phyloP scores from a whole-genome alignment of 805 yeast species.

The Lachancea nothofagi region DNA sequence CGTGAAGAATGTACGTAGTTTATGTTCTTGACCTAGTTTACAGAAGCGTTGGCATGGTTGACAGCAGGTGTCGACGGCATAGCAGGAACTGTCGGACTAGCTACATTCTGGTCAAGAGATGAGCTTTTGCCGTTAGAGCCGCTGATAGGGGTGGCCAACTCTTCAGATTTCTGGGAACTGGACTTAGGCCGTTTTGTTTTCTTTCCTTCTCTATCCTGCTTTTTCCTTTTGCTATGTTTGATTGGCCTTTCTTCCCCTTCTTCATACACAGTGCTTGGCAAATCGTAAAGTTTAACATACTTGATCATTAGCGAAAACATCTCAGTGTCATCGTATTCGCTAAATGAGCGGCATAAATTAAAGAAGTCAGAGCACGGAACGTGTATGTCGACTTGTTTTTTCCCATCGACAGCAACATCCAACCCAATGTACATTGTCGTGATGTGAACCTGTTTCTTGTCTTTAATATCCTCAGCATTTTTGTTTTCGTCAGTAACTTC shows the following conservation, averaged over 20 bases:
- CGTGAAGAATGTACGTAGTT: not conserved
- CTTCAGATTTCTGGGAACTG: slow-evolving; percentile 2
- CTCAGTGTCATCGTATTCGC: slow-evolving; percentile 52
- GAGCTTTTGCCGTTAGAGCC: not conserved
- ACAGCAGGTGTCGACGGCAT: not conserved
- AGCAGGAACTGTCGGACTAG: not conserved
- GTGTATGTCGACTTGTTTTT: slow-evolving; percentile 71
- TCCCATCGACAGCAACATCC: slow-evolving; percentile 43
- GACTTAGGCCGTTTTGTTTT: slow-evolving; percentile 35
- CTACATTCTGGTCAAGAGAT: not conserved
- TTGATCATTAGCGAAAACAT: slow-evolving; percentile 54
- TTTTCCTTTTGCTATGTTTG: slow-evolving; percentile 51
- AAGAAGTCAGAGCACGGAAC: slow-evolving; percentile 88
- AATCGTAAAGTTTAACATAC: slow-evolving; percentile 69
- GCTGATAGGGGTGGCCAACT: not conserved
- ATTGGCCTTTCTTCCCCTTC: slow-evolving; percentile 76
- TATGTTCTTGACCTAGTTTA: too few relatives aligned
- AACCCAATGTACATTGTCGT: slow-evolving; percentile 81
- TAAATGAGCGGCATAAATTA: slow-evolving; percentile 70
- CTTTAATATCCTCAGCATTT: slow-evolving; percentile 27
- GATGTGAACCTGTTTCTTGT: slow-evolving; percentile 43
- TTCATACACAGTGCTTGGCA: slow-evolving; percentile 78
- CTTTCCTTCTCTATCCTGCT: slow-evolving; percentile 36
- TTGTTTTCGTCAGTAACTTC: slow-evolving; percentile 36
- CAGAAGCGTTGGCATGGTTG: too few relatives aligned